A percentile compares a stretch with the other conserved stretches of the same genome.
Evolutionary conservation across 2,329 filamentous ascomycete genomes (phyloP).

Genomic region (Colletotrichum cordylinicola): DNA sequence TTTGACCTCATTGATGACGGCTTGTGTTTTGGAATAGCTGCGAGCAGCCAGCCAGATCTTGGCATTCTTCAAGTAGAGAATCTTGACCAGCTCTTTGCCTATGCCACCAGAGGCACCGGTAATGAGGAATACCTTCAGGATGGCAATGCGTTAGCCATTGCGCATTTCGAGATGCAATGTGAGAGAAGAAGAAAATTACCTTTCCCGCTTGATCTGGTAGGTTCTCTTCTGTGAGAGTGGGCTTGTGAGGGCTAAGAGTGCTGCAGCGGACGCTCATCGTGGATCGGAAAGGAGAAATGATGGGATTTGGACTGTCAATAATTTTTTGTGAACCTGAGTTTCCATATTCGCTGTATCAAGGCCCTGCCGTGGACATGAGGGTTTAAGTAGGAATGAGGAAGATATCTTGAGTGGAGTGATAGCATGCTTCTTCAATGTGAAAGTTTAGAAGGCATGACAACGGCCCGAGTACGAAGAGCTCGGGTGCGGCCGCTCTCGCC

Average conservation of each 20-base stretch:
- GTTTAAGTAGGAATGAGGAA: background rate
- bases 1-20: background rate
- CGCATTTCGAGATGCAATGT: background rate
- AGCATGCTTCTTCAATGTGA: background rate
- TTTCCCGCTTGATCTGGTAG: background rate
- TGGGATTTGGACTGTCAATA: background rate
- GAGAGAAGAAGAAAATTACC: fast-evolving
- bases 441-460: background rate
- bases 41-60: background rate
- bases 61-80: background rate
- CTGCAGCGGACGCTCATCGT: background rate
- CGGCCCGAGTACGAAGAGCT: background rate
- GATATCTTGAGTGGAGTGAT: background rate
- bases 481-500: background rate
- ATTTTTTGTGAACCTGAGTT: background rate
- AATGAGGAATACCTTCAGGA: background rate
- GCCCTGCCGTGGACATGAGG: background rate
- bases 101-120: background rate
- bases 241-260: background rate
- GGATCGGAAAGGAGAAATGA: background rate
- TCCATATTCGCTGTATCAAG: background rate
- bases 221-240: background rate
- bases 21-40: background rate
- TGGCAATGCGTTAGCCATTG: background rate
- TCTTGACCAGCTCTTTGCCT: background rate